phyloP scores from a whole-genome alignment of 768 basidiomycete species.

The Panaeolus papilionaceus region DNA sequence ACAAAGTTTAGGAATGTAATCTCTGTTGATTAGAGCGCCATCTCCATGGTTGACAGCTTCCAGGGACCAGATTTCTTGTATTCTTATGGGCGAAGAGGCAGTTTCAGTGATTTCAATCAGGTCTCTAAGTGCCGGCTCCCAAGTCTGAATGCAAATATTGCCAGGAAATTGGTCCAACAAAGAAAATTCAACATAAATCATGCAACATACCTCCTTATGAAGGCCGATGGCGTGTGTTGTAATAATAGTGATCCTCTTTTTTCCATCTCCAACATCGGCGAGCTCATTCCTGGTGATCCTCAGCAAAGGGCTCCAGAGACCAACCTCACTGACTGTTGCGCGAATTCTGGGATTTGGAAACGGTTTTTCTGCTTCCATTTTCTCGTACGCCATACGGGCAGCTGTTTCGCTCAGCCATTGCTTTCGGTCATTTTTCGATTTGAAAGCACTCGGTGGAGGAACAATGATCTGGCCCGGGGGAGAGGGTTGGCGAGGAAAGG shows the following conservation, averaged over 20 bases:
- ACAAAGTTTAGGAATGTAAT: constrained; percentile 31
- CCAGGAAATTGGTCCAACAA: background rate
- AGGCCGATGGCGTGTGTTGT: constrained; percentile 34
- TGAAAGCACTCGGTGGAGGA: constrained; percentile 26
- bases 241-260: constrained; percentile 31
- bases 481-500: constrained; percentile 28
- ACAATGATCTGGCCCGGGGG: constrained; percentile 26
- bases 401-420: constrained; percentile 25
- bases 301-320: constrained; percentile 30
- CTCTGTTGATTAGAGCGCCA: constrained; percentile 30
- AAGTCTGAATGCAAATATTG: constrained; percentile 23
- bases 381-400: constrained; percentile 26
- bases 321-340: constrained; percentile 22
- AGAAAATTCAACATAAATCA: background rate
- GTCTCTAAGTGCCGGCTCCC: constrained; percentile 30
- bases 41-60: constrained; percentile 35
- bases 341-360: constrained; percentile 24
- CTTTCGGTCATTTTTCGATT: constrained; percentile 26
- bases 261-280: constrained; percentile 15
- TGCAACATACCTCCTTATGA: constrained; percentile 32
- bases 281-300: constrained; percentile 29
- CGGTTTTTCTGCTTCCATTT: constrained; percentile 25
- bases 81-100: constrained; percentile 23
- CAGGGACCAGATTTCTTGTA: constrained; percentile 35
- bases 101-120: constrained; percentile 32